Conservation (phyloP, 805 yeast genomes). For the Pichia phayaonensis region DNA sequence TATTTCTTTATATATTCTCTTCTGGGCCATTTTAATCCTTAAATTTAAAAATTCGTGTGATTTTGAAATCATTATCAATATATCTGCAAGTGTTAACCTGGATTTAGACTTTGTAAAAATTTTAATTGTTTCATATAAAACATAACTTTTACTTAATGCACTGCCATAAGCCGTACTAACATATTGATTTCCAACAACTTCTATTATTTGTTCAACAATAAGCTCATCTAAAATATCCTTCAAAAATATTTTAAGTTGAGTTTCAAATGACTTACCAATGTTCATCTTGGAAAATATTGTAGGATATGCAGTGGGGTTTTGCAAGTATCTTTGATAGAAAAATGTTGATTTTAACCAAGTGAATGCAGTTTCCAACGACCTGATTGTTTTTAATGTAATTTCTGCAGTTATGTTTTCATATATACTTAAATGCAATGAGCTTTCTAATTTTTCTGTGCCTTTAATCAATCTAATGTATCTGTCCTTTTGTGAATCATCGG, state of each 20-base stretch:
- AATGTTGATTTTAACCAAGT: constrained; percentile 71
- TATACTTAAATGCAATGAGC: constrained; percentile 63
- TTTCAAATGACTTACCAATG: neutral
- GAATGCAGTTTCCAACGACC: constrained; percentile 56
- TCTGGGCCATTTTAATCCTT: constrained; percentile 38
- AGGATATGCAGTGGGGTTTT: constrained; percentile 67
- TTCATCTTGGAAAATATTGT: constrained; percentile 33
- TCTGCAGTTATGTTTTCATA: constrained; percentile 78
- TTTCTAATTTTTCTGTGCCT: constrained; percentile 75
- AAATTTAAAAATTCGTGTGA: constrained; percentile 36
- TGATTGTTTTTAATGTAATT: constrained; percentile 59
- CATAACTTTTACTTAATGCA: constrained; percentile 43
- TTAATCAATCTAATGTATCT: constrained; percentile 71
- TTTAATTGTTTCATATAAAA: constrained; percentile 38
- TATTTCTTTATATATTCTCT: constrained; percentile 36
- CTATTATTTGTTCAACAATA: constrained; percentile 26
- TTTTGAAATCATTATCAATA: constrained; percentile 25
- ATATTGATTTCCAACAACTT: constrained; percentile 11
- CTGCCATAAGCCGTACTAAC: constrained; percentile 36
- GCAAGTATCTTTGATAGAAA: constrained; percentile 61
- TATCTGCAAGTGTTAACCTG: constrained; percentile 13
- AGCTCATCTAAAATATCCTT: constrained; percentile 27
- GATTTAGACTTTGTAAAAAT: constrained; percentile 20
- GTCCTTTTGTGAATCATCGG: constrained; percentile 62
- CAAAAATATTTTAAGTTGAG: constrained; percentile 5